Percentiles rank a stretch among this genome's conserved stretches.
Conservation (phyloP, 2,329 filamentous ascomycete genomes). For the Ophiostoma quercus region DNA sequence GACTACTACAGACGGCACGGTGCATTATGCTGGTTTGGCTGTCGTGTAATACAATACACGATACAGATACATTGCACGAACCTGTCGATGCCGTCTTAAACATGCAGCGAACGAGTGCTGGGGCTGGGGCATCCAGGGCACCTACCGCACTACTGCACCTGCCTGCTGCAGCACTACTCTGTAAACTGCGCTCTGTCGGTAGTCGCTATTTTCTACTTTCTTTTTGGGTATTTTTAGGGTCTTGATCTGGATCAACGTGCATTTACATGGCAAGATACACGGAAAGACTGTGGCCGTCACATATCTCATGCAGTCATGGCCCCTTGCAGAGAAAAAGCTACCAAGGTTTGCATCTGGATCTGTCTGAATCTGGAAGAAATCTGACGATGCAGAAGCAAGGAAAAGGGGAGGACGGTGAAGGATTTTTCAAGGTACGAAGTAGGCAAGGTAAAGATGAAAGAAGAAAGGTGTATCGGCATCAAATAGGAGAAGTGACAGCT, state of each 20-base stretch:
- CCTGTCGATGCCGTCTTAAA: slow-evolving; percentile 1
- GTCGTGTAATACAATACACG: neutral
- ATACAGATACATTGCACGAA: neutral
- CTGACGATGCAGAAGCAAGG: neutral
- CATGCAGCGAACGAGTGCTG: slow-evolving; percentile 12
- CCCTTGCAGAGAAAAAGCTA: neutral
- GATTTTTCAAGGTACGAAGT: too few relatives aligned
- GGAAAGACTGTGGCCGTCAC: neutral
- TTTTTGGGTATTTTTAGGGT: neutral
- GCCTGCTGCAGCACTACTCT: neutral
- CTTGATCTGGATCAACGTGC: too few relatives aligned
- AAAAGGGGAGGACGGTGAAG: neutral
- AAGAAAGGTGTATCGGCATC: neutral
- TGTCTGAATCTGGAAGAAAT: neutral
- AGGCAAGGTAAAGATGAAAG: neutral
- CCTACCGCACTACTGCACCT: neutral
- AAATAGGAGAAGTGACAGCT: slow-evolving; percentile 11
- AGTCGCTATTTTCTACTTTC: neutral
- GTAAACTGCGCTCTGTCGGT: neutral
- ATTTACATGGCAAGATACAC: too few relatives aligned
- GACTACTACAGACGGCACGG: neutral
- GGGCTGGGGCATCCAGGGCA: neutral
- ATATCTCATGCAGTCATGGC: slow-evolving; percentile 3
- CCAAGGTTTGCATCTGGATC: neutral
- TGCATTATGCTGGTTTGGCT: neutral